Base-by-base conservation (phyloP, 1,284 basidiomycete species). In the Leccinum angustisporum region DNA sequence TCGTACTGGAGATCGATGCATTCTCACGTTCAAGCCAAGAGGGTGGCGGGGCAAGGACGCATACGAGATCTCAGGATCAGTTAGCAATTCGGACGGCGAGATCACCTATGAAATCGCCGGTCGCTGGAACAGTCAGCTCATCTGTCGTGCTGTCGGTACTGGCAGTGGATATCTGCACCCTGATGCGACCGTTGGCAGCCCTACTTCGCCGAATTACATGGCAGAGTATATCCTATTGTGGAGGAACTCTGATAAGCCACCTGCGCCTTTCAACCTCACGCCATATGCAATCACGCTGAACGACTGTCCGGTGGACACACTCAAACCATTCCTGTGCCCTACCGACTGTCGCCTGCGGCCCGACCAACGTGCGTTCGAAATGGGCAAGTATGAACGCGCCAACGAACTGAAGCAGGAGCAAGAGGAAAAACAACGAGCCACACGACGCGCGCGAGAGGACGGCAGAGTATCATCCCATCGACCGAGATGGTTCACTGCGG, bases 271-370 rank as follows among this genome's bases (percentile, higher is more conserved):
- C 82, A 98, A 98, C 77, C 83, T 99, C 31, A 97, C 96, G 0
- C 95, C 95, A 0, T 99, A 92, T 73, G 95, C 97, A 4, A 86
- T 98, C 66, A 95, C 94, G 3, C 81, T 98, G 59, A 97, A 97
- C 71, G 86, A 94, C 72, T 88, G 91, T 67, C 86, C 91, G 2
- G 77, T 80, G 52, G 83, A 86, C 18, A 83, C 83, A 1, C 79
- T 98, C 11, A 81, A 82, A 63, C 85, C 86, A 2, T 95, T 86
- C 76, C 69, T 98, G 4, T 90, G 90, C 36, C 93, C 94, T 1
- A 98, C 97, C 1, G 97, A 99, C 77, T 98, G 96, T 73, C 87
- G 97, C 1, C 77, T 98, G 53, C 86, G 97, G 1, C 96, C 95
- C 0, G 97, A 99, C 74, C 94, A 98, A 75, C 83, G 94, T 31